Evolutionary conservation across 163 green algal genomes (phyloP).

Genomic region (Coccomyxa subellipsoidea): DNA sequence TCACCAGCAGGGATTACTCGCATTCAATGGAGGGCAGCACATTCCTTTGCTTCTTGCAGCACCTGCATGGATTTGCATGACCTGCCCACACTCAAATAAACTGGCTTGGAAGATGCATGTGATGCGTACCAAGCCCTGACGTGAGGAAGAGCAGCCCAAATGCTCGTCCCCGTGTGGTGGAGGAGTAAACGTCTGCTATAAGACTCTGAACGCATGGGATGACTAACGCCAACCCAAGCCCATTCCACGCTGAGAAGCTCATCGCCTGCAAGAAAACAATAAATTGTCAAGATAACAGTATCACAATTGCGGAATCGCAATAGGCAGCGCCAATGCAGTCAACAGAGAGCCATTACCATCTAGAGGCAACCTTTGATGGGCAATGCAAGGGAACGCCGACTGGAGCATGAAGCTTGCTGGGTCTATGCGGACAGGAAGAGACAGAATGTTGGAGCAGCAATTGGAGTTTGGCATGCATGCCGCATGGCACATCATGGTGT

Average conservation of each 20-base stretch:
- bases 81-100: neutral
- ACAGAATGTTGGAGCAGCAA: too few species aligned
- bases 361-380: too few species aligned
- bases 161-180: constrained; percentile 39
- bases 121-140: constrained; percentile 16
- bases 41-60: too few species aligned
- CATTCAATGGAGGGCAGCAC: too few species aligned
- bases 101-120: neutral
- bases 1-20: too few species aligned
- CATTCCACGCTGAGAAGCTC: constrained; percentile 69
- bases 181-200: constrained; percentile 59
- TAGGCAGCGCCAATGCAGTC: neutral
- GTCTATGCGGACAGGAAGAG: too few species aligned
- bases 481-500: too few species aligned
- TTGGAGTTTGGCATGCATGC: too few species aligned
- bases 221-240: constrained; percentile 76
- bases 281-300: neutral
- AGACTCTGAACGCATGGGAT: constrained; percentile 76
- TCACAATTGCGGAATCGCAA: too few species aligned
- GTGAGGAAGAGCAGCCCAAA: constrained; percentile 70
- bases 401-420: too few species aligned
- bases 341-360: too few species aligned
- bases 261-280: constrained; percentile 37
- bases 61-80: constrained; percentile 17
- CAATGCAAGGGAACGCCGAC: too few species aligned